phyloP scores from a whole-genome alignment of 208 protist species.

The Tritrichomonas foetus region DNA sequence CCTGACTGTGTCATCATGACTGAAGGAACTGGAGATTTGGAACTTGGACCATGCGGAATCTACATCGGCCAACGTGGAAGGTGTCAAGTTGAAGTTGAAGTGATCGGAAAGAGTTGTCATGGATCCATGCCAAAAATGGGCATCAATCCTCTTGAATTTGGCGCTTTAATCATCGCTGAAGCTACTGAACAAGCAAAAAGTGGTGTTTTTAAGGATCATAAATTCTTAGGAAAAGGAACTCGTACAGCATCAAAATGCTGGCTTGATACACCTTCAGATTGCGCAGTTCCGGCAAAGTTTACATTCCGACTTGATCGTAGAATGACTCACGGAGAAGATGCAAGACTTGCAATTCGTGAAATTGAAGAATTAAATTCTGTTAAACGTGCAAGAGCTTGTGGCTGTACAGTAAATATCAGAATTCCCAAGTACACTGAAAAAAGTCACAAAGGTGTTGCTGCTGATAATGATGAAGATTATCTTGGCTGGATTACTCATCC shows the following conservation, averaged over 20 bases:
- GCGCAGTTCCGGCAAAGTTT: background rate
- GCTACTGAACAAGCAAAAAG: background rate
- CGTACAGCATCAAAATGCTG: background rate
- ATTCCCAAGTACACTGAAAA: background rate
- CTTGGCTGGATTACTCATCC: background rate
- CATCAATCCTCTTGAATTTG: constrained; percentile 32
- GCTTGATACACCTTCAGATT: background rate
- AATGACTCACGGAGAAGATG: background rate
- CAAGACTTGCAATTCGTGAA: background rate
- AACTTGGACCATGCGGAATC: constrained; percentile 16
- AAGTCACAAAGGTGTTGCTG: background rate
- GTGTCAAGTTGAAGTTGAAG: constrained; percentile 35
- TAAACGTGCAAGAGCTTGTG: background rate
- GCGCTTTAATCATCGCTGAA: background rate
- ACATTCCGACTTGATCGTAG: background rate
- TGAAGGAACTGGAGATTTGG: constrained; percentile 1
- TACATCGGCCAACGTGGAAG: constrained; percentile 30
- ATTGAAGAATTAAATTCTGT: background rate
- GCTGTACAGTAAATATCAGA: constrained; percentile 2
- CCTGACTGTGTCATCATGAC: constrained; percentile 31
- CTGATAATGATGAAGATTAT: background rate
- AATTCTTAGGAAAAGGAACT: constrained; percentile 30
- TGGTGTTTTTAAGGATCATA: background rate
- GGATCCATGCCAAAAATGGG: background rate
- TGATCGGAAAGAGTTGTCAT: background rate